These are phyloP conservation scores for Dothideomycetes sp. DNA, from an alignment of 2,329 filamentous ascomycete genomes.

Conservation along the genomic window DNA sequence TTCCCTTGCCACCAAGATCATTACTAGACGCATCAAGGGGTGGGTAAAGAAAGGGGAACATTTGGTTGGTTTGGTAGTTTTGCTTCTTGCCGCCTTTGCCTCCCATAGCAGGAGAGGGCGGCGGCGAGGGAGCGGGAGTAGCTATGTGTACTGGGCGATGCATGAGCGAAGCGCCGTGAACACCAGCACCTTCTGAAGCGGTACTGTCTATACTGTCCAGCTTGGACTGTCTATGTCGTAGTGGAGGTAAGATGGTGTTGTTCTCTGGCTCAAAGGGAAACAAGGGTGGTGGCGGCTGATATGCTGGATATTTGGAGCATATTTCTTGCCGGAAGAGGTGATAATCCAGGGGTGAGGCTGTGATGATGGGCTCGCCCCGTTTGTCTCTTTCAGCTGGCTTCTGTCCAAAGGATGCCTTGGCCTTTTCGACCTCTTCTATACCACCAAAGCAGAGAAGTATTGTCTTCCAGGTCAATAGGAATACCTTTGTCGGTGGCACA, in stretches of 20 bases:
- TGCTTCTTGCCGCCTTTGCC: constrained; percentile 96
- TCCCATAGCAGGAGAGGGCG: constrained; percentile 73
- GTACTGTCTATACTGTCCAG: constrained; percentile 39
- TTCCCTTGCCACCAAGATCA: constrained; percentile 79
- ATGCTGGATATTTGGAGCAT: constrained; percentile 93
- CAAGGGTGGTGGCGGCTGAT: constrained; percentile 73
- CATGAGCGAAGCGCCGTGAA: constrained; percentile 59
- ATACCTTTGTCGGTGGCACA: constrained; percentile 47
- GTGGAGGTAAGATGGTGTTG: constrained; percentile 76
- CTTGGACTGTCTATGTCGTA: constrained; percentile 54
- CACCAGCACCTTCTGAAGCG: constrained; percentile 27
- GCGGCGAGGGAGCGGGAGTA: constrained; percentile 92
- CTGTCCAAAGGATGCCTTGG: constrained; percentile 58
- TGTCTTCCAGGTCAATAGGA: constrained; percentile 85
- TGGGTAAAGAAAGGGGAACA: constrained; percentile 96
- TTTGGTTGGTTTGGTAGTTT: constrained; percentile 98
- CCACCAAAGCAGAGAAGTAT: constrained; percentile 79
- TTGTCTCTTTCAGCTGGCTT: constrained; percentile 40
- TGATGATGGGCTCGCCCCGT: constrained; percentile 68
- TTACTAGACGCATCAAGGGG: constrained; percentile 84
- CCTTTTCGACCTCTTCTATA: constrained; percentile 56
- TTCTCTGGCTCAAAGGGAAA: constrained; percentile 84
- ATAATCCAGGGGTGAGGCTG: constrained; percentile 89
- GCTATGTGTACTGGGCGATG: constrained; percentile 96
- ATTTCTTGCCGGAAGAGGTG: constrained; percentile 95